A percentile compares a stretch with the other conserved stretches of the same genome.
Evolutionary conservation across 768 basidiomycete genomes (phyloP).

Genomic region (Podaxis pistillaris): DNA sequence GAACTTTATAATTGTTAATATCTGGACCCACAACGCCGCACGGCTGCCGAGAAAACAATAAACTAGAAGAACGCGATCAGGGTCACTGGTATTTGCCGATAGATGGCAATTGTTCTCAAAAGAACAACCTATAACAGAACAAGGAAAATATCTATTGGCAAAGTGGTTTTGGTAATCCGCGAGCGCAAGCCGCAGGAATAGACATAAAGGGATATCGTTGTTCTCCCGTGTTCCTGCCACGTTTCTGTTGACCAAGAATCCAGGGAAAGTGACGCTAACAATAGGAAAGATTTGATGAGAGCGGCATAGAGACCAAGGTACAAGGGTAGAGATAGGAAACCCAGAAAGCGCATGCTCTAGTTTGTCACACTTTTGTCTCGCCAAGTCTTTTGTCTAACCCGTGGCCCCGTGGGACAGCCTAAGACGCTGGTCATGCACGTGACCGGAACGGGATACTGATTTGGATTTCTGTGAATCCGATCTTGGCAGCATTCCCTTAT

Average conservation of each 20-base stretch:
- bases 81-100: neutral
- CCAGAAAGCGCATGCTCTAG: no score
- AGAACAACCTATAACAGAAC: neutral
- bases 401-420: no score
- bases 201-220: neutral
- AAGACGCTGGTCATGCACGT: no score
- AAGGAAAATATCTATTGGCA: neutral
- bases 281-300: neutral
- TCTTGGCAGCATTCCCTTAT: neutral
- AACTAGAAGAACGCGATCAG: neutral
- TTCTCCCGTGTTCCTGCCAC: neutral
- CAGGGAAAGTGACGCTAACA: no score
- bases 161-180: neutral
- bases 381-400: no score
- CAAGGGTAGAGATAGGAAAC: no score
- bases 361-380: no score
- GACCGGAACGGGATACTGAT: no score
- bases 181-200: no score
- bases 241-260: neutral
- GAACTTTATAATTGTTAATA: constrained; percentile 20
- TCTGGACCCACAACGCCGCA: constrained; percentile 32
- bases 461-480: no score
- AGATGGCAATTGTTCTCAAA: constrained; percentile 3
- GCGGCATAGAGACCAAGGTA: neutral
- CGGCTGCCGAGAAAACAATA: constrained; percentile 12